Evolutionary conservation across 2,329 filamentous ascomycete genomes (phyloP), one percentile per base, ranked within the genome.

Genomic region (Pseudovirgaria hyperparasitica): DNA sequence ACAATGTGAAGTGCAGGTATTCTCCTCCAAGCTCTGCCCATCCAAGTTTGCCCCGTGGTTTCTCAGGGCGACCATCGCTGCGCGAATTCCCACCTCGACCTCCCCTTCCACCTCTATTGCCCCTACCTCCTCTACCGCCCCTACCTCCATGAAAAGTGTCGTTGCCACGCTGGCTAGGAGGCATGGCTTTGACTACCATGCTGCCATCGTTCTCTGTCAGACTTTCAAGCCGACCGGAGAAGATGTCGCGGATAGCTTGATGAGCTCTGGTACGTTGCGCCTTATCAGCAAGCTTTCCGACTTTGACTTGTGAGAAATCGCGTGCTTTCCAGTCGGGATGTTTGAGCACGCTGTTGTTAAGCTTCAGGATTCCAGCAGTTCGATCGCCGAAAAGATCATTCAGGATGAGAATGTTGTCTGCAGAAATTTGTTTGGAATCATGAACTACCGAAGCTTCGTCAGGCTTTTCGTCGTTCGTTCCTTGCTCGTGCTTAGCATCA

Each of bases 1-100:
- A 92, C 27, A 94, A 64, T 1, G 82, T 87, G 51, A 93, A 92
- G 52, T 93, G 85, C 9, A 93, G 60, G 50, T 82, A 90, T 25
- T 85, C 77, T 11, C 80, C 82, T n/a, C 66, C 75, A 22, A 76
- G 58, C 37, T 79, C 73, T 28, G 72, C 59, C 74, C 74, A 80
- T 27, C 59, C 62, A 19, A 69, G 42, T 39, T 65, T 67, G 23
- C 59, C 55, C 38, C 27, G 17, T 30, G 25, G 11, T 29, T 24
- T 14, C 27, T 26, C 9, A 22, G 17, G n/a, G 26, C 25, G 13
- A 11, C 18, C 22, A 17, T 33, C 33, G 17, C 34, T 33, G 21
- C 36, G 33, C 12, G 23, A 25, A 33, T 36, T 35, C 5, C 34
- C 35, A 19, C 34, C 19, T 11, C 34, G 19, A 17, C 42, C 38